Conservation (phyloP, 2,329 filamentous ascomycete genomes). For the Cladosporium sp. region DNA sequence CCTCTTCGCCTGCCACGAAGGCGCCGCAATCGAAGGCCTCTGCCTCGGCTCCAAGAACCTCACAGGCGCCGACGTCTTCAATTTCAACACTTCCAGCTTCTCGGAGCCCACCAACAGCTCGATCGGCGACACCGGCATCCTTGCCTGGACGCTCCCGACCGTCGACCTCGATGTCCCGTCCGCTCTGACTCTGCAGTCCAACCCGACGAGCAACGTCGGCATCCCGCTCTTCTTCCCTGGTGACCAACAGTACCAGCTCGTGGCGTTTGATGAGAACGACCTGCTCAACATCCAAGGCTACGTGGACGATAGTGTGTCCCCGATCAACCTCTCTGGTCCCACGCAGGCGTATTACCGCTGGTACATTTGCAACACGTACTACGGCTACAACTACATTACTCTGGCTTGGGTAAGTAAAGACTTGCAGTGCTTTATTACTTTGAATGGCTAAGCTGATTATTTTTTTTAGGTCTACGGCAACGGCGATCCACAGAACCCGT, state of each 20-base stretch:
- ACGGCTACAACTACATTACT: slow-evolving; percentile 40
- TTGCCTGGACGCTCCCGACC: slow-evolving; percentile 26
- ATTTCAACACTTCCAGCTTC: slow-evolving; percentile 21
- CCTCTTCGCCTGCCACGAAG: slow-evolving; percentile 43
- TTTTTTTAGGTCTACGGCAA: slow-evolving; percentile 28
- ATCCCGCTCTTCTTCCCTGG: slow-evolving; percentile 38
- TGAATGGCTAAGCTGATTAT: neutral
- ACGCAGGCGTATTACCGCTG: slow-evolving; percentile 36
- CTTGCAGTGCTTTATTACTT: neutral
- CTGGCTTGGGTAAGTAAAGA: slow-evolving; percentile 34
- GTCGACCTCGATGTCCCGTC: slow-evolving; percentile 25
- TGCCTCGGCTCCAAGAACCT: slow-evolving; percentile 30
- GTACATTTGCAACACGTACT: slow-evolving; percentile 42
- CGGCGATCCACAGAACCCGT: slow-evolving; percentile 41
- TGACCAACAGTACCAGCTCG: slow-evolving; percentile 16
- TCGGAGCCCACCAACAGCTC: slow-evolving; percentile 17
- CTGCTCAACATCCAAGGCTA: slow-evolving; percentile 38
- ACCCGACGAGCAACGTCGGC: slow-evolving; percentile 38
- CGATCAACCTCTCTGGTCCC: slow-evolving; percentile 23
- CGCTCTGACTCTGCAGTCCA: slow-evolving; percentile 16
- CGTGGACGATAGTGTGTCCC: slow-evolving; percentile 36
- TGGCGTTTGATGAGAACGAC: slow-evolving; percentile 39
- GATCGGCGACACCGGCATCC: slow-evolving; percentile 32
- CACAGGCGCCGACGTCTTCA: slow-evolving; percentile 13
- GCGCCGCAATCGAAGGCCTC: slow-evolving; percentile 45